Evolutionary conservation across 805 yeast species (phyloP).

Genomic region (Torulaspora indica): DNA sequence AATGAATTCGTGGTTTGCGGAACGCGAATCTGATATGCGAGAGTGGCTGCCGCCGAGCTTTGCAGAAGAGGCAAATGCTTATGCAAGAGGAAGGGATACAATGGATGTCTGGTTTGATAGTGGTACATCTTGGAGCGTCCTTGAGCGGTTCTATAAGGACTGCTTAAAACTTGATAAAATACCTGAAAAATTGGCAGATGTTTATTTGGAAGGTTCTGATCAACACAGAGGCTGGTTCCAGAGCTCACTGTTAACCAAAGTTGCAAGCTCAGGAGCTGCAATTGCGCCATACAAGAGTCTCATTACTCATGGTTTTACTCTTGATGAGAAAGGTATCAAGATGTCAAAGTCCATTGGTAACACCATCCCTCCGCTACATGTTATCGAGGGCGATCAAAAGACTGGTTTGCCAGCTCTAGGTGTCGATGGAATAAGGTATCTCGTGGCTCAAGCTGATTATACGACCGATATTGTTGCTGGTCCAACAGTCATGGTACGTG

Average conservation of each 20-base stretch:
- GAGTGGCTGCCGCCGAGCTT: constrained; percentile 67
- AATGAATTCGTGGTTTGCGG: constrained; percentile 75
- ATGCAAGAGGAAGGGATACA: constrained; percentile 73
- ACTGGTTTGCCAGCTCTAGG: constrained; percentile 62
- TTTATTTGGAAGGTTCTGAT: constrained; percentile 95
- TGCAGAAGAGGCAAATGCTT: constrained; percentile 41
- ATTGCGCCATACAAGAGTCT: constrained; percentile 66
- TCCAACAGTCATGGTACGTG: constrained; percentile 64
- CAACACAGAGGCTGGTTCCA: constrained; percentile 99
- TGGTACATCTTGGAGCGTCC: constrained; percentile 77
- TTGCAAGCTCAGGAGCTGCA: constrained; percentile 41
- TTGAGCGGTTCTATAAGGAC: constrained; percentile 36
- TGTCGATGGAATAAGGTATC: constrained; percentile 81
- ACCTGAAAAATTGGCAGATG: constrained; percentile 59
- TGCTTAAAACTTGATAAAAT: constrained; percentile 33
- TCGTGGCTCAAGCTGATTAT: constrained; percentile 88
- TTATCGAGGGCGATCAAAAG: constrained; percentile 56
- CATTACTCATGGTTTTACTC: constrained; percentile 88
- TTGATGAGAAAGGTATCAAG: constrained; percentile 80
- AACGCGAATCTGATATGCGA: constrained; percentile 39
- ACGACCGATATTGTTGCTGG: constrained; percentile 76
- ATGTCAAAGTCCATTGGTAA: constrained; percentile 95
- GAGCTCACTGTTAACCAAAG: constrained; percentile 77
- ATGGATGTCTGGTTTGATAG: constrained; percentile 99
- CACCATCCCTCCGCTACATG: constrained; percentile 60